Conservation (phyloP, 169 alveolate genomes). For the Plasmodium cynomolgi region DNA sequence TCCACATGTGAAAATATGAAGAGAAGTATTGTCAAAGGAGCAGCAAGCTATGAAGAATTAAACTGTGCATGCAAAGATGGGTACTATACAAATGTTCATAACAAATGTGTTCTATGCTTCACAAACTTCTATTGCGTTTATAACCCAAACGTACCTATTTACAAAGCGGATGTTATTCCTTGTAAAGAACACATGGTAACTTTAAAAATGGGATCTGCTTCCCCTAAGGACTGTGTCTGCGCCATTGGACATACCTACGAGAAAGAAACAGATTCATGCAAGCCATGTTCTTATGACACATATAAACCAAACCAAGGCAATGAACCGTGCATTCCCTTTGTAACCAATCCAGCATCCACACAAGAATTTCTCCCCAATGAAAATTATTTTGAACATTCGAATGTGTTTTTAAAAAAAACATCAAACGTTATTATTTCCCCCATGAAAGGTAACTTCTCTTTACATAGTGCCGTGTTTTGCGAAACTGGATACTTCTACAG, state of each 20-base stretch:
- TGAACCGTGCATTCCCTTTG: constrained; percentile 32
- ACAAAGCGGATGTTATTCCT: constrained; percentile 81
- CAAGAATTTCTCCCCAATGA: constrained; percentile 52
- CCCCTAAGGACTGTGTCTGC: constrained; percentile 85
- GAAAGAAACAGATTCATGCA: constrained; percentile 68
- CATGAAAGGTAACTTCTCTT: constrained; percentile 30
- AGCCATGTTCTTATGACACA: not conserved
- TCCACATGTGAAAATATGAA: constrained; percentile 42
- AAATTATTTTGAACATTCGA: constrained; percentile 12
- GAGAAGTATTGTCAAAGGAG: constrained; percentile 56
- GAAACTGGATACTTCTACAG: constrained; percentile 72
- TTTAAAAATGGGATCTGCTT: constrained; percentile 78
- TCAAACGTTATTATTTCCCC: constrained; percentile 29
- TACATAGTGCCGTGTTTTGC: constrained; percentile 17
- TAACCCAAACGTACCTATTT: constrained; percentile 75
- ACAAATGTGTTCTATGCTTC: constrained; percentile 77
- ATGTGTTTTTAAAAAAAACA: constrained; percentile 23
- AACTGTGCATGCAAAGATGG: constrained; percentile 80
- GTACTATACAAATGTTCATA: constrained; percentile 43
- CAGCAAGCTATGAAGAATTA: constrained; percentile 74
- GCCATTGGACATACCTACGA: constrained; percentile 82
- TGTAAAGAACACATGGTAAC: constrained; percentile 83
- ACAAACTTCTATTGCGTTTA: constrained; percentile 74
- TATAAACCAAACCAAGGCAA: constrained; percentile 14
- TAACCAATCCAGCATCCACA: not conserved